phyloP scores from a whole-genome alignment of 306 rosid genomes.

The Geum urbanum region DNA sequence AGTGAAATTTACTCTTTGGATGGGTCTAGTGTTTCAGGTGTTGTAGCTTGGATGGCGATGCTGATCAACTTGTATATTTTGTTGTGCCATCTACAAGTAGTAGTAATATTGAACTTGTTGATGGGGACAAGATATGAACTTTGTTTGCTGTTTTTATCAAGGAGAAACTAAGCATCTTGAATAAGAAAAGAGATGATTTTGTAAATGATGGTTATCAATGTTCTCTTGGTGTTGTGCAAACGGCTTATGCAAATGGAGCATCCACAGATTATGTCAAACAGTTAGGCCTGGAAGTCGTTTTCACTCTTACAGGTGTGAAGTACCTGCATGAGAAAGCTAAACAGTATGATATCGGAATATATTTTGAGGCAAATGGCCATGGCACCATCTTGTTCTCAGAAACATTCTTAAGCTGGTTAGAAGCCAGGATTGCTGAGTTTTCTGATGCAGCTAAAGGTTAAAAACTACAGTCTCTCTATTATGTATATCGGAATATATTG shows the following conservation, averaged over 20 bases:
- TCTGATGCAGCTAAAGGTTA: slow-evolving; percentile 53
- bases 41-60: slow-evolving; percentile 98
- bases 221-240: slow-evolving; percentile 72
- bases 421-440: slow-evolving; percentile 39
- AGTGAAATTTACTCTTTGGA: slow-evolving; percentile 23
- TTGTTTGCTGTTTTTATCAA: slow-evolving; percentile 69
- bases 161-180: slow-evolving; percentile 69
- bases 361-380: slow-evolving; percentile 98
- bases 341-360: slow-evolving; percentile 76
- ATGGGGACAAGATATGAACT: slow-evolving; percentile 90
- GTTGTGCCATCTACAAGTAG: slow-evolving; percentile 47
- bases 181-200: slow-evolving; percentile 31
- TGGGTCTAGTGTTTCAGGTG: slow-evolving; percentile 78
- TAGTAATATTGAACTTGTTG: slow-evolving; percentile 59
- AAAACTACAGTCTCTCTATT: slow-evolving; percentile 18
- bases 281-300: slow-evolving; percentile 67
- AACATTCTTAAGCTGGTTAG: slow-evolving; percentile 47
- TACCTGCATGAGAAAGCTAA: slow-evolving; percentile 83
- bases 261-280: slow-evolving; percentile 70
- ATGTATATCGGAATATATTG: too few relatives aligned
- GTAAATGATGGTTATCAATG: slow-evolving; percentile 34
- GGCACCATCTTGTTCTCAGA: slow-evolving; percentile 89
- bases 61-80: slow-evolving; percentile 89
- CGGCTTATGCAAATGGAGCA: slow-evolving; percentile 97
- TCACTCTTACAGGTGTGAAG: slow-evolving; percentile 92